These are phyloP conservation scores for Fusarium albidum DNA, from an alignment of 2,329 filamentous ascomycete genomes.

Conservation along the genomic window DNA sequence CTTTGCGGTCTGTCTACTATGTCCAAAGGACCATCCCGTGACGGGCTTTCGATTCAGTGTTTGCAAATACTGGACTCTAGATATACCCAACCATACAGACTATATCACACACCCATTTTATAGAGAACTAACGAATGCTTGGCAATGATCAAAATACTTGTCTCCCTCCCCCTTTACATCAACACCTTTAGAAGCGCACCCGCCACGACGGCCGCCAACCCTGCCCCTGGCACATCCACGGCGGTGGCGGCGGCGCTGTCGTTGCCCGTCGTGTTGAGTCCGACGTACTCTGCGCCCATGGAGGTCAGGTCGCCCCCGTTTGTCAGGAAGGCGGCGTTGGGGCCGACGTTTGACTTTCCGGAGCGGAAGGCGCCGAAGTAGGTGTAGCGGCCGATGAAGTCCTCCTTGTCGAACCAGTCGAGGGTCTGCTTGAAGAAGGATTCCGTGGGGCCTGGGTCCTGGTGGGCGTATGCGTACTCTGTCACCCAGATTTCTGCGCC, in stretches of 20 bases:
- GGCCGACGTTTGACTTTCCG: slow-evolving; percentile 75
- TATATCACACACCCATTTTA: too few relatives aligned
- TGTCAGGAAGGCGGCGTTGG: slow-evolving; percentile 76
- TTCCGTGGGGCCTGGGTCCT: slow-evolving; percentile 65
- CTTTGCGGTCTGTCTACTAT: too few relatives aligned
- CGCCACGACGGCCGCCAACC: slow-evolving; percentile 12
- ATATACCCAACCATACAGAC: neutral
- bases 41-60: too few relatives aligned
- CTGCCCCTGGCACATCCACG: neutral
- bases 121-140: neutral
- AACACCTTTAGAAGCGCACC: slow-evolving; percentile 5
- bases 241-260: slow-evolving; percentile 28
- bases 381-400: slow-evolving; percentile 72
- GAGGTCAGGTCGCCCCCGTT: slow-evolving; percentile 74
- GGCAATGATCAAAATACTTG: neutral
- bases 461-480: slow-evolving; percentile 73
- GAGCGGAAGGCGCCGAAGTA: slow-evolving; percentile 81
- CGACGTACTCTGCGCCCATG: slow-evolving; percentile 81
- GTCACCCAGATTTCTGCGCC: slow-evolving; percentile 77
- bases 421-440: slow-evolving; percentile 72
- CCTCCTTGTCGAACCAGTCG: slow-evolving; percentile 68
- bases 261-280: slow-evolving; percentile 58
- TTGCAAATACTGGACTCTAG: too few relatives aligned
- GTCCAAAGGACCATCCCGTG: too few relatives aligned
- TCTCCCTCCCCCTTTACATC: slow-evolving; percentile 7